Evolutionary conservation across 2,329 filamentous ascomycete genomes (phyloP).

Genomic region (Alternaria conjuncta): DNA sequence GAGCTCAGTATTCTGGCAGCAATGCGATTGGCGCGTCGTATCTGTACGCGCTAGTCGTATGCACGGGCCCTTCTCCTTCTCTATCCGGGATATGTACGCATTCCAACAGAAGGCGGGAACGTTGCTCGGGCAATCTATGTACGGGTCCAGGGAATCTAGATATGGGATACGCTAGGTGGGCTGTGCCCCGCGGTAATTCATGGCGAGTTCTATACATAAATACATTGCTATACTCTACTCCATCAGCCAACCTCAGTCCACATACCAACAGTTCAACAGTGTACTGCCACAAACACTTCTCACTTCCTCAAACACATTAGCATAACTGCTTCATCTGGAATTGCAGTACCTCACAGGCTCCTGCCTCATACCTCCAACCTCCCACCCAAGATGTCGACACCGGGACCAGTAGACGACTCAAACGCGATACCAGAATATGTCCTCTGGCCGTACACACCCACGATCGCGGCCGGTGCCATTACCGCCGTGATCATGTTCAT

Average conservation of each 20-base stretch:
- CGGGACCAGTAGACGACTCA: constrained; percentile 11
- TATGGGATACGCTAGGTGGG: neutral
- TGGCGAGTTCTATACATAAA: neutral
- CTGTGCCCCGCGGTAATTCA: neutral
- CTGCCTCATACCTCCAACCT: neutral
- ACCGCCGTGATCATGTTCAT: constrained; percentile 57
- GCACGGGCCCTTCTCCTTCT: neutral
- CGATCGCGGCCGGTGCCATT: constrained; percentile 55
- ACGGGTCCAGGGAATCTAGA: neutral
- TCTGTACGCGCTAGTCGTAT: constrained; percentile 3
- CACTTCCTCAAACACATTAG: neutral
- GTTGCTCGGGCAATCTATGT: neutral
- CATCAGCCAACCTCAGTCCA: neutral
- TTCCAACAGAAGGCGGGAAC: neutral
- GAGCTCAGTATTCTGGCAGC: neutral
- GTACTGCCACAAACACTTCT: neutral
- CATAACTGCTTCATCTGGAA: too few species aligned
- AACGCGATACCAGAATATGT: constrained; percentile 25
- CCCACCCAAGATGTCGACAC: constrained; percentile 20
- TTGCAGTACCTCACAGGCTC: neutral
- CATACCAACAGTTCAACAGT: neutral
- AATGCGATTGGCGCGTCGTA: constrained; percentile 12
- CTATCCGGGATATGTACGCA: neutral
- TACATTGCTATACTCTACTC: neutral
- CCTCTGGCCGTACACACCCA: constrained; percentile 54